Conservation (phyloP, 2,329 filamentous ascomycete species). For the Trichothecium sympodiale region DNA sequence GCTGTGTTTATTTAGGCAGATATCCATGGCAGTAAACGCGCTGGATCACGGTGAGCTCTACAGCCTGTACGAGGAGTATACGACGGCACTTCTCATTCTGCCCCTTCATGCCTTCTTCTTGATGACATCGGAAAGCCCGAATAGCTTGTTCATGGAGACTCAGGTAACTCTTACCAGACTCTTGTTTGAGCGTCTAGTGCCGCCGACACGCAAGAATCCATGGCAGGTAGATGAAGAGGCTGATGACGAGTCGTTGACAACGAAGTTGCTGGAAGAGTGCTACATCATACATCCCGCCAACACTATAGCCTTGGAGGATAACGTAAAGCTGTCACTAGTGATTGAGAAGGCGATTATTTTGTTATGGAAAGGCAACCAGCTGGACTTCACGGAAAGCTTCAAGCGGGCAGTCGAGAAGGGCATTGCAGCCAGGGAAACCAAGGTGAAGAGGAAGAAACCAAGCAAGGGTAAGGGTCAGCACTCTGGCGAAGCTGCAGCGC, state of each 20-base stretch:
- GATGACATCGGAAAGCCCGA: slow-evolving; percentile 30
- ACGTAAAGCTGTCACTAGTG: slow-evolving; percentile 60
- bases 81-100: slow-evolving; percentile 44
- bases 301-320: slow-evolving; percentile 49
- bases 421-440: slow-evolving; percentile 35
- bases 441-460: slow-evolving; percentile 29
- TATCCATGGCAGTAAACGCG: slow-evolving; percentile 35
- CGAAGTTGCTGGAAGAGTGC: slow-evolving; percentile 38
- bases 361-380: slow-evolving; percentile 25
- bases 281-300: slow-evolving; percentile 58
- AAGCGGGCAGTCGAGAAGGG: slow-evolving; percentile 31
- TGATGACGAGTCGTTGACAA: slow-evolving; percentile 27
- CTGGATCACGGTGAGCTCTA: slow-evolving; percentile 32
- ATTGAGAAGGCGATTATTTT: slow-evolving; percentile 55
- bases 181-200: slow-evolving; percentile 33
- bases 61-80: slow-evolving; percentile 48
- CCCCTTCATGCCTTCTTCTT: slow-evolving; percentile 46
- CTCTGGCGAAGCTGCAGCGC: slow-evolving; percentile 27
- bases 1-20: slow-evolving; percentile 49
- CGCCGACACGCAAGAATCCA: slow-evolving; percentile 28
- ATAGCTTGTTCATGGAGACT: slow-evolving; percentile 22
- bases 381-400: slow-evolving; percentile 24
- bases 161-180: slow-evolving; percentile 34
- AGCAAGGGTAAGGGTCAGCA: slow-evolving; percentile 14
- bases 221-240: slow-evolving; percentile 22